Evolutionary conservation across 495 filamentous ascomycete species (phyloP), one percentile per base, ranked within the genome.

Genomic region (Lepraria neglecta): DNA sequence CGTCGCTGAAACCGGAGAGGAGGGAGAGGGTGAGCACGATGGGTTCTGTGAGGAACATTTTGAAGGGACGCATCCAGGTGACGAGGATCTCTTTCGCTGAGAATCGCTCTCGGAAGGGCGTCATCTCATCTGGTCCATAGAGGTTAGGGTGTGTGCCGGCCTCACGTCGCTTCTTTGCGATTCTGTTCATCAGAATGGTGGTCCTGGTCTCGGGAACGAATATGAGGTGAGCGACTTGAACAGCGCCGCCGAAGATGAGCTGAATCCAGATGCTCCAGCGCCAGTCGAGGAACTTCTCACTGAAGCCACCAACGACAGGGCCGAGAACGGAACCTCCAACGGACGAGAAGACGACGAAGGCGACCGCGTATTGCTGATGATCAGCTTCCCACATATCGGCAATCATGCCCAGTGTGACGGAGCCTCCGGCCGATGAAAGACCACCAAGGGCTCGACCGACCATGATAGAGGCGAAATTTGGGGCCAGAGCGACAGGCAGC

Each of bases 111-210:
- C 74, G 76, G 76, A 80, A 83, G 0, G 80, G 74, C 15, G 76
- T 72, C 28, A 86, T 75, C 69, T 88, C 85, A 60, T 81, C 83
- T 31, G 84, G 84, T 3, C 85, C 85, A 58, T 80, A 87, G 62
- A 87, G 67, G 58, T 85, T 81, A 9, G 75, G 74, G 45, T 80
- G 76, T 56, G 78, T 70, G 43, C 80, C 81, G 46, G 67, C 75
- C 62, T 78, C 68, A 64, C 80, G 72, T 69, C 73, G 76, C 53
- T 77, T 73, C 70, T 82, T 84, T 3, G 84, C 84, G 28, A 83
- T 80, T 0, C 65, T 67, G 64, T 87, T 78, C 79, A 86, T 82
- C 73, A 86, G 71, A 56, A 84, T 74, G 17, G 81, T 84, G 0
- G 78, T 76, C 45, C 82, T 72, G 24, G 82, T 85, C 61, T 85